These are phyloP conservation scores for Rhodotorula sp. DNA, from an alignment of 1,284 basidiomycete species.

Conservation along the genomic window DNA sequence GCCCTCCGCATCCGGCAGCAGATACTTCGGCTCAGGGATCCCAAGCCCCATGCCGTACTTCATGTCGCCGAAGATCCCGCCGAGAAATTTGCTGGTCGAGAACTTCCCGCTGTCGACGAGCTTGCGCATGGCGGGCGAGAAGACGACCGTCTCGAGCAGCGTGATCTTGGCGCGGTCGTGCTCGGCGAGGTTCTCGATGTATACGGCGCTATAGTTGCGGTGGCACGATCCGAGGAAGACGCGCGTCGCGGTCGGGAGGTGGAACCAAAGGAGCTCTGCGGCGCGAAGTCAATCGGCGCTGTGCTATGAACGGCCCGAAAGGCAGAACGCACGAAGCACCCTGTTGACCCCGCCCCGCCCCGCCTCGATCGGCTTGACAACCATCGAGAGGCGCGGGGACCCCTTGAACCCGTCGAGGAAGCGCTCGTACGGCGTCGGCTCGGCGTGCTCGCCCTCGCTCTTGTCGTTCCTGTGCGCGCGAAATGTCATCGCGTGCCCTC, in stretches of 20 bases:
- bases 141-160: neutral
- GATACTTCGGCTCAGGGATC: no score
- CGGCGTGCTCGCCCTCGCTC: no score
- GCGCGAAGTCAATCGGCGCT: no score
- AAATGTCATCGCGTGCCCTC: no score
- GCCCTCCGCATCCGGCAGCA: no score
- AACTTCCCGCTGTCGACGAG: neutral
- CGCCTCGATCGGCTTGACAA: neutral
- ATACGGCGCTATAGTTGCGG: neutral
- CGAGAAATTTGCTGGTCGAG: no score
- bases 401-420: neutral
- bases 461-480: no score
- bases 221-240: conserved; percentile 6
- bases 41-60: no score
- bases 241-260: neutral
- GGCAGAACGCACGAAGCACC: neutral
- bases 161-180: neutral
- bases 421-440: neutral
- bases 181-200: neutral
- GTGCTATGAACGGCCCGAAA: no score
- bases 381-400: neutral
- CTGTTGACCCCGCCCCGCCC: neutral
- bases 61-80: no score
- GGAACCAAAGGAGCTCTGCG: conserved; percentile 5
- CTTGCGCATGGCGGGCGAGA: neutral